These are phyloP conservation scores for Mariannaea sp. DNA, from an alignment of 2,329 filamentous ascomycete genomes.

Conservation along the genomic window DNA sequence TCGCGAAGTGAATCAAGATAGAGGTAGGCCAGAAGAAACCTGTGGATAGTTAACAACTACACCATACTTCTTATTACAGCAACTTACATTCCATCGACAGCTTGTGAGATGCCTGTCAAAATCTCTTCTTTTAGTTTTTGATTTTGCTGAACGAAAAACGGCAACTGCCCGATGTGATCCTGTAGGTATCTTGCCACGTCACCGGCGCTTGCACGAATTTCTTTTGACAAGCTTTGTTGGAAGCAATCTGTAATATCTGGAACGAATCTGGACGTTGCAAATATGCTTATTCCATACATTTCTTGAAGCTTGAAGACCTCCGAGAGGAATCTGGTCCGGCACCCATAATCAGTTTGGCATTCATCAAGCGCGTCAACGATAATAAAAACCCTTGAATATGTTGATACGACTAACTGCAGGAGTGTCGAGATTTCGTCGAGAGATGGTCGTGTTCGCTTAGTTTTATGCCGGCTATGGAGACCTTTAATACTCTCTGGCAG, in stretches of 20 bases:
- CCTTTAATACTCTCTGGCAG: background rate
- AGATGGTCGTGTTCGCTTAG: background rate
- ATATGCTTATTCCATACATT: conserved; percentile 8
- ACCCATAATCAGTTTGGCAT: background rate
- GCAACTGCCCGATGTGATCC: background rate
- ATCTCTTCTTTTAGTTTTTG: conserved; percentile 13
- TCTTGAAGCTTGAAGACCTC: conserved; percentile 8
- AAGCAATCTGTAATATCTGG: conserved; percentile 21
- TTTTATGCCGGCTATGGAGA: too few relatives aligned
- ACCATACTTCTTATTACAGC: too few relatives aligned
- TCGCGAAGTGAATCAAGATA: conserved; percentile 15
- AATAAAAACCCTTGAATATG: conserved; percentile 19
- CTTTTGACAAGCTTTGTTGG: accelerated
- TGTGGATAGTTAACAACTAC: background rate
- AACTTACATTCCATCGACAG: conserved; percentile 28
- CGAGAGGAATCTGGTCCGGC: background rate
- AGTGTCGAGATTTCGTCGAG: background rate
- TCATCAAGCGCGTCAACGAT: conserved; percentile 37
- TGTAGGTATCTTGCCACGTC: conserved; percentile 26
- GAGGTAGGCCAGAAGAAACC: conserved; percentile 24
- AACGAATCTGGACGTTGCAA: conserved; percentile 34
- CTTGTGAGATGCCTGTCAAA: background rate
- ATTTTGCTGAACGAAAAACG: accelerated
- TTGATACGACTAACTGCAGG: background rate
- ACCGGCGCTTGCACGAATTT: conserved; percentile 23